Base-by-base conservation (phyloP, 176 grass and related monocot genomes). In the Alopecurus myosuroides region DNA sequence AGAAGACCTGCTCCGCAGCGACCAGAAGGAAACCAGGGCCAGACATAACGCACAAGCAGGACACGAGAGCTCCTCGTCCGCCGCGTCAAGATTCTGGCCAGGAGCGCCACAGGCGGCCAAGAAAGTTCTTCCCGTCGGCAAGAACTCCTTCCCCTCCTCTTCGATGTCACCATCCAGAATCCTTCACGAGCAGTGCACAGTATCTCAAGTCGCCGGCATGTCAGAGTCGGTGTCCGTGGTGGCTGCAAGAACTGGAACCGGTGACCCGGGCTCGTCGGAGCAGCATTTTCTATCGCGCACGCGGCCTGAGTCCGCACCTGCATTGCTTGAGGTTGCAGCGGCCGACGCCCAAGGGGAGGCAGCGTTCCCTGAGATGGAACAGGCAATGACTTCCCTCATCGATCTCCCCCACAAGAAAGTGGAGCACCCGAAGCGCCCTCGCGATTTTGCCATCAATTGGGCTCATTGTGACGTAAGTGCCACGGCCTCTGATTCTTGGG, bases 361-460 rank as follows among this genome's bases (percentile, higher is more conserved):
- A 28, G 42, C 36, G 20, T 88, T 84, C 68, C 15, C 26, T 28
- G 70, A 76, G 82, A 85, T 85, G 82, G 77, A 81, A 68, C 46
- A 67, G 46, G 82, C 69, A n/a, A 80, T 89, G 34, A 68, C 82
- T 18, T 76, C 76, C 14, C 82, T 85, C 77, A 36, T 85, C 57
- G 58, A 89, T 41, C 26, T 89, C 69, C 18, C 67, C 29, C 74
- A 76, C 70, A 11, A 50, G 18, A 18, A 50, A 9, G 57, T 64
- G 22, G 64, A 84, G 68, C 66, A 34, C 19, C 75, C 67, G 20
- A 65, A 75, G 49, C 82, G 76, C 37, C 87, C 82, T 68, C n/a
- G 20, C 26, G 82, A 67, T 40, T 85, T 85, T 15, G 28, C 68
- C 33, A 85, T 76, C 15, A 80, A 44, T 58, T 85, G 57, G 82